Conservation (phyloP, 139 green algal genomes). For the Spirogloea muscicola region DNA sequence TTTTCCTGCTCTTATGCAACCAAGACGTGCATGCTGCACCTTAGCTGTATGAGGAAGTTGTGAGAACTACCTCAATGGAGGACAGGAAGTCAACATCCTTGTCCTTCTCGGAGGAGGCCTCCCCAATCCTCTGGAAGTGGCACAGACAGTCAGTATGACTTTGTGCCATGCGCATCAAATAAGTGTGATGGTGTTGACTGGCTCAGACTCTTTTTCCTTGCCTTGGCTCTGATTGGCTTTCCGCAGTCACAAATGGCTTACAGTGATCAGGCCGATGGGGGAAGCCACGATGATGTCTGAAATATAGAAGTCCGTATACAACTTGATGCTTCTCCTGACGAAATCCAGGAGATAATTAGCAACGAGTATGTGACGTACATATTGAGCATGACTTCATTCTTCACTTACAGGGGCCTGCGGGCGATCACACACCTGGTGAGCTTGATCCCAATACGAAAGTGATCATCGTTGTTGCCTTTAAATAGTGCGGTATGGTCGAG, state of each 20-base stretch:
- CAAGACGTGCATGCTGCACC: too few relatives aligned
- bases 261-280: slow-evolving; percentile 79
- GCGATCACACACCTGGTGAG: slow-evolving; percentile 60
- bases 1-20: too few relatives aligned
- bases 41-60: too few relatives aligned
- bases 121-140: slow-evolving; percentile 35
- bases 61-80: slow-evolving; percentile 81
- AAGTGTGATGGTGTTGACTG: too few relatives aligned
- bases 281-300: slow-evolving; percentile 91
- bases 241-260: too few relatives aligned
- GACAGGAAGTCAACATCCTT: slow-evolving; percentile 79
- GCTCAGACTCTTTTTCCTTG: too few relatives aligned
- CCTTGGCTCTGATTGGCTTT: too few relatives aligned
- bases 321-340: slow-evolving; percentile 55
- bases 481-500: slow-evolving; percentile 80
- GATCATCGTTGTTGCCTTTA: slow-evolving; percentile 88
- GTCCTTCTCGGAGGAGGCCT: slow-evolving; percentile 38
- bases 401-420: background rate
- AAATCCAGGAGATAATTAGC: background rate
- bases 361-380: background rate
- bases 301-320: slow-evolving; percentile 81
- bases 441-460: slow-evolving; percentile 92
- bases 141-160: too few relatives aligned
- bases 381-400: background rate
- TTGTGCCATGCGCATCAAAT: too few relatives aligned